Conservation (phyloP, 1,139 yeast genomes). For the Hyphopichia khmerensis region DNA sequence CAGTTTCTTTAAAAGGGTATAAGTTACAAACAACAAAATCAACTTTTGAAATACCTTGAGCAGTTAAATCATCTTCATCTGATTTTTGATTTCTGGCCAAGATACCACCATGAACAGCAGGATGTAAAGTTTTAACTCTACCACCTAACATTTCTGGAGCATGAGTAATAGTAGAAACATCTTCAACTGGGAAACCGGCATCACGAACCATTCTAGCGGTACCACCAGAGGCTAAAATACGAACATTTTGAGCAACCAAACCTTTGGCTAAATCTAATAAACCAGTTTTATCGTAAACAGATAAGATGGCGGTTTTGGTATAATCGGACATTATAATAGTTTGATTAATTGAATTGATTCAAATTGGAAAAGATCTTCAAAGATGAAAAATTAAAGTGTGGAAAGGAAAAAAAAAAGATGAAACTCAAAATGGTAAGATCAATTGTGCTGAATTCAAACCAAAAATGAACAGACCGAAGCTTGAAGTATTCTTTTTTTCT, state of each 20-base stretch:
- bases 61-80: slow-evolving; percentile 83
- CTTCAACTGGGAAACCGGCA: slow-evolving; percentile 97
- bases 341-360: neutral
- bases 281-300: slow-evolving; percentile 97
- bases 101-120: slow-evolving; percentile 98
- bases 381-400: neutral
- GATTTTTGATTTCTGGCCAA: slow-evolving; percentile 88
- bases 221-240: slow-evolving; percentile 96
- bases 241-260: slow-evolving; percentile 78
- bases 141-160: slow-evolving; percentile 99
- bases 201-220: slow-evolving; percentile 93
- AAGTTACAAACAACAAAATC: slow-evolving; percentile 96
- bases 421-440: neutral
- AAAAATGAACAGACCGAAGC: neutral
- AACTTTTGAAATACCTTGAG: slow-evolving; percentile 90
- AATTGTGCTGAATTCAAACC: neutral
- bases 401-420: neutral
- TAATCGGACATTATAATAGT: slow-evolving; percentile 38
- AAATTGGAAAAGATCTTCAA: no score
- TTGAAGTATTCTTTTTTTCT: neutral
- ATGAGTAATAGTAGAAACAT: slow-evolving; percentile 89
- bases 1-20: slow-evolving; percentile 97
- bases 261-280: slow-evolving; percentile 95
- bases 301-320: slow-evolving; percentile 85
- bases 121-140: slow-evolving; percentile 96